Base-by-base conservation (phyloP, 192 early-diverging fungal species). In the Backusella psychrophila region DNA sequence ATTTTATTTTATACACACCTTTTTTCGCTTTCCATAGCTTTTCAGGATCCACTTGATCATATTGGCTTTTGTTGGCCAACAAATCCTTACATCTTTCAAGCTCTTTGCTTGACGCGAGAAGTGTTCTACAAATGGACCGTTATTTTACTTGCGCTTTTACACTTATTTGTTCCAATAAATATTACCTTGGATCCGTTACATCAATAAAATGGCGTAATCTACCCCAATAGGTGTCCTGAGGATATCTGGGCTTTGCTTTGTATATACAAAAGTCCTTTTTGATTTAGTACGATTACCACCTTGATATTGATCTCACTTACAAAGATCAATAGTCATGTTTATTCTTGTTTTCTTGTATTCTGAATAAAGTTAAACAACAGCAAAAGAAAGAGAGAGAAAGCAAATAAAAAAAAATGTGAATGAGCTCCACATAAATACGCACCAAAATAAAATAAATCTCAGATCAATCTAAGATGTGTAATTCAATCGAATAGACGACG, bases 21-120 rank as follows among this genome's bases (percentile, higher is more conserved):
- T 87, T 88, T 75, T 95, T 94, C 34, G 94, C 94, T 49, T 87
- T 81, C 93, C 91, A 95, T 33, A 93, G 79, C 49, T 85, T 75
- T 75, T 90, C 83, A 21, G 85, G 81, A 4, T 84, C 80, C 31
- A 79, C 75, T 39, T 78, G 63, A 21, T 68, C 41, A 66, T 85
- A 53, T 71, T 83, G 82, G 7, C 85, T 87, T 36, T 84, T 73
- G 53, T 89, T 90, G 75, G 73, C 82, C 19, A 94, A 87, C 59
- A 93, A 76, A 31, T 66, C 69, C 75, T 92, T 90, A 72, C 91
- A 91, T 69, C 82, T 75, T 42, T 90, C 77, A 7, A 93, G 81
- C 73, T 91, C 85, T 15, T 78, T 75, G 21, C 80, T 73, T 1
- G 91, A 84, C 2, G 90, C 89, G 66, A 95, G 75, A 52, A 95